phyloP scores from a whole-genome alignment of 2,329 filamentous ascomycete genomes.

The Colletotrichum destructivum region DNA sequence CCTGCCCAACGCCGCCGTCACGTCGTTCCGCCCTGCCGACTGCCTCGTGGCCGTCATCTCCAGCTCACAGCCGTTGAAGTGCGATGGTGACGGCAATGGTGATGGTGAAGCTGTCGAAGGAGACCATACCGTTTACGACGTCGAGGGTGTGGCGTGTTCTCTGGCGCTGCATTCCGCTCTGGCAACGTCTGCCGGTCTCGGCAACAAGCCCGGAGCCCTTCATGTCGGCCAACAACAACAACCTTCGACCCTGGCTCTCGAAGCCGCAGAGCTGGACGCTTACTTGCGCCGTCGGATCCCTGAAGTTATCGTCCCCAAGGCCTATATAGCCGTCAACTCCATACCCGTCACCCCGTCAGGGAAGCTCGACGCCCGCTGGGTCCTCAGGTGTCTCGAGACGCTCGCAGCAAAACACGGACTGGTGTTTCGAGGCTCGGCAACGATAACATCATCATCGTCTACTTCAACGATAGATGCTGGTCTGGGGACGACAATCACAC shows the following conservation, averaged over 20 bases:
- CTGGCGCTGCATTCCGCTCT: slow-evolving; percentile 2
- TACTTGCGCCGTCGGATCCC: not conserved
- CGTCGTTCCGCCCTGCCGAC: not conserved
- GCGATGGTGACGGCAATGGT: no score
- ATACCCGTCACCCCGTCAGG: not conserved
- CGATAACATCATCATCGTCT: no score
- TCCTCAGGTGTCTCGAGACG: not conserved
- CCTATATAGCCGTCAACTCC: not conserved
- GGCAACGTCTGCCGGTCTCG: not conserved
- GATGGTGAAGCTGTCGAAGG: not conserved
- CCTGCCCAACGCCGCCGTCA: not conserved
- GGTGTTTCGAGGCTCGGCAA: not conserved
- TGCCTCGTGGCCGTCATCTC: not conserved
- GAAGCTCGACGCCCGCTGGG: slow-evolving; percentile 2
- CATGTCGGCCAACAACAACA: not conserved
- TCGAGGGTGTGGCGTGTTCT: not conserved
- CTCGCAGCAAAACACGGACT: not conserved
- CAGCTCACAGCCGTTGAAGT: not conserved
- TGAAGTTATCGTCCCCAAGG: not conserved
- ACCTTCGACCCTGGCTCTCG: not conserved
- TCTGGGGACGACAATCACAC: no score
- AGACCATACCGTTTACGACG: not conserved
- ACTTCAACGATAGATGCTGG: no score
- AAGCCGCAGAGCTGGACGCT: not conserved
- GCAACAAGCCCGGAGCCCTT: not conserved